Base-by-base conservation (phyloP, 495 filamentous ascomycete genomes). In the Bacidia rubella region DNA sequence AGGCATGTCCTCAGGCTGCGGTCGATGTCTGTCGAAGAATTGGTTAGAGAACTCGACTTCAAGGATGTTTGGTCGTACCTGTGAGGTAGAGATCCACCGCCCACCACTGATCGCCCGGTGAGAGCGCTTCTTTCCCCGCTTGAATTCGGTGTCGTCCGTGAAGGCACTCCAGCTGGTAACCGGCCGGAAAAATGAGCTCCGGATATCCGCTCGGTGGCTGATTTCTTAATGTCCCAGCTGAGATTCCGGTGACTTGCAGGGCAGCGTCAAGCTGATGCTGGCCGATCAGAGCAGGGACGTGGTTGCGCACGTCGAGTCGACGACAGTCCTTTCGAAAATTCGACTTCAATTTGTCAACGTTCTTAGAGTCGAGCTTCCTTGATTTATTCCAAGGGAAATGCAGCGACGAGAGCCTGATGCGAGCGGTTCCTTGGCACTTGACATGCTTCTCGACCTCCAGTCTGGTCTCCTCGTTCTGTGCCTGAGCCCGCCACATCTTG, bases 161-260 rank as follows among this genome's bases (percentile, higher is more conserved):
- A 22, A 51, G n/a, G n/a, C 32, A 51, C 19, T 51, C 48, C 20
- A 51, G 32, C n/a, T 51, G 19, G 26, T 40, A 51, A 12, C 48
- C 48, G n/a, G 29, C 29, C 48, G 48, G 32, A 51, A 51, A 51
- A 51, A 40, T n/a, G 22, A 51, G 48, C 48, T 51, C 20, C 26
- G 32, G 29, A 51, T 51, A 51, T 38, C 11, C 24, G 25, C 47
- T 20, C 47, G 29, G 20, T 11, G 3, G 35, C 24, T 27, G 2
- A 27, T n/a, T n/a, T n/a, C n/a, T n/a, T n/a, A n/a, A n/a, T n/a
- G n/a, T n/a, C n/a, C n/a, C n/a, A n/a, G n/a, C n/a, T n/a, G n/a
- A n/a, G n/a, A n/a, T n/a, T n/a, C n/a, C n/a, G n/a, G n/a, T n/a
- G n/a, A n/a, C n/a, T n/a, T n/a, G n/a, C n/a, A n/a, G n/a, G n/a